A percentile compares a stretch with the other conserved stretches of the same genome.
phyloP scores from a whole-genome alignment of 1,284 basidiomycete genomes.

The Trichosporon asahii region DNA sequence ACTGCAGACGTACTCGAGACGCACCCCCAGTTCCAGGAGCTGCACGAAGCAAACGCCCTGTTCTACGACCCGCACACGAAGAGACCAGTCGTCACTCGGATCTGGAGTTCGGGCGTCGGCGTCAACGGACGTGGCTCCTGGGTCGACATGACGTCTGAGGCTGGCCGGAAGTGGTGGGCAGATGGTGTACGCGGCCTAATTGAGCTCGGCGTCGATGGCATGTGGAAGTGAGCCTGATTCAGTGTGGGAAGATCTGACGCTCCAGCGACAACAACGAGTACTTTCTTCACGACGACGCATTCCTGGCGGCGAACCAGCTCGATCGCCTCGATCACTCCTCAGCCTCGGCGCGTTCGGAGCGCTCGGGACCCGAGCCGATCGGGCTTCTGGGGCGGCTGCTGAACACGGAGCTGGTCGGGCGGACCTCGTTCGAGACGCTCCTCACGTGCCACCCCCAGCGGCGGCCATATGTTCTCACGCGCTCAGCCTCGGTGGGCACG shows the following conservation, averaged over 20 bases:
- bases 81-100: conserved; percentile 46
- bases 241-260: conserved; percentile 12
- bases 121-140: conserved; percentile 51
- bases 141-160: conserved; percentile 52
- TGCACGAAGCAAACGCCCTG: conserved; percentile 44
- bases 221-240: conserved; percentile 49
- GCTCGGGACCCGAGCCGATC: conserved; percentile 29
- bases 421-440: conserved; percentile 47
- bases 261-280: conserved; percentile 54
- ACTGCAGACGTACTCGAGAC: conserved; percentile 34
- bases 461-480: conserved; percentile 51
- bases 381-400: conserved; percentile 52
- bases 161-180: conserved; percentile 52
- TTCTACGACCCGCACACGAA: conserved; percentile 46
- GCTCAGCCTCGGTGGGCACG: conserved; percentile 53
- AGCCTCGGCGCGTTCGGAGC: conserved; percentile 14
- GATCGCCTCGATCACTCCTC: conserved; percentile 18
- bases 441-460: conserved; percentile 37
- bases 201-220: conserved; percentile 50
- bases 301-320: conserved; percentile 34
- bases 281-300: conserved; percentile 51
- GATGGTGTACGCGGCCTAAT: conserved; percentile 49
- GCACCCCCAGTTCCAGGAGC: conserved; percentile 47
- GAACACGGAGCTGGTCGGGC: conserved; percentile 52
- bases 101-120: conserved; percentile 52